Percentiles rank a stretch among this genome's conserved stretches.
Conservation (phyloP, 2,329 filamentous ascomycete genomes). For the Colletotrichum sp. region DNA sequence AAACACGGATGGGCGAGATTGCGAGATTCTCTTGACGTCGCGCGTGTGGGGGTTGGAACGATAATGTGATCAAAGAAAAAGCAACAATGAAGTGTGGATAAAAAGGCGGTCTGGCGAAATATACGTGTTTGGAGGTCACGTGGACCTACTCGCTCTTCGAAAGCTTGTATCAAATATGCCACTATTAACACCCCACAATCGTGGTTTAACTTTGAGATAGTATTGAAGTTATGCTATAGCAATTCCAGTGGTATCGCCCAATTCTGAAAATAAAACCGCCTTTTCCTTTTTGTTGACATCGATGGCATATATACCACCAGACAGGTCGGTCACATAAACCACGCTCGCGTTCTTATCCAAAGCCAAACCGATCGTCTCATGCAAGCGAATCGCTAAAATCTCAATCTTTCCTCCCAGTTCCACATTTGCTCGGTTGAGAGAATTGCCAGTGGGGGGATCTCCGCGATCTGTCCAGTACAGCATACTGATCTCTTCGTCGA, state of each 20-base stretch:
- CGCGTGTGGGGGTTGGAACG: neutral
- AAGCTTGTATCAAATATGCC: neutral
- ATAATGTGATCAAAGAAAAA: neutral
- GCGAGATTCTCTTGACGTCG: neutral
- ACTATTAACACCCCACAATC: neutral
- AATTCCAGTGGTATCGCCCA: neutral
- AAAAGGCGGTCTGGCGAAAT: neutral
- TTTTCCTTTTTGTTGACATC: neutral
- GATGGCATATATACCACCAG: neutral
- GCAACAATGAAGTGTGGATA: neutral
- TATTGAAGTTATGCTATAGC: neutral
- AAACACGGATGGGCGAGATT: neutral
- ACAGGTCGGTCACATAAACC: neutral
- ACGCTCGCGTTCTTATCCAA: neutral
- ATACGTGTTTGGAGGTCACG: neutral
- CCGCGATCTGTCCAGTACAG: constrained; percentile 10
- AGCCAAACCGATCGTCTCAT: neutral
- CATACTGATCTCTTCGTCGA: neutral
- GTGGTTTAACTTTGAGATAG: neutral
- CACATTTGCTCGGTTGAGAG: neutral
- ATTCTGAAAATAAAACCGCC: neutral
- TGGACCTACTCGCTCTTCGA: neutral
- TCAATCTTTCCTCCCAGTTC: neutral
- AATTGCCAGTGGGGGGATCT: neutral
- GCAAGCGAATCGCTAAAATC: neutral